A percentile compares a stretch with the other conserved stretches of the same genome.
These are phyloP conservation scores for Macrolepiota albuminosa DNA, from an alignment of 768 basidiomycete genomes.

Conservation along the genomic window DNA sequence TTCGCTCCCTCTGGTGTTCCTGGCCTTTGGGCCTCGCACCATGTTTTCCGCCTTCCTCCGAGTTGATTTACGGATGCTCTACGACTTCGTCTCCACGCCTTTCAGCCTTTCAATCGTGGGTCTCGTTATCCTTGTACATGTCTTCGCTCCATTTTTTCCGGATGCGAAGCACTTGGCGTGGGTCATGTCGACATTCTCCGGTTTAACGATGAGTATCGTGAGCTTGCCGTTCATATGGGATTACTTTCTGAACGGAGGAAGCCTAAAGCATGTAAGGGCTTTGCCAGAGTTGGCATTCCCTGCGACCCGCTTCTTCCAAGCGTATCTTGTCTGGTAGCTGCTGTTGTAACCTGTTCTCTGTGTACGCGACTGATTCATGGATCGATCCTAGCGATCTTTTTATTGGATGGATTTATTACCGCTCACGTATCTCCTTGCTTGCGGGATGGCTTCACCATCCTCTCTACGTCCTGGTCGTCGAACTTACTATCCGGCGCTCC, in stretches of 20 bases:
- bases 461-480: conserved; percentile 13
- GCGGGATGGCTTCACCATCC: conserved; percentile 14
- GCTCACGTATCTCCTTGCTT: conserved; percentile 23
- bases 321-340: conserved; percentile 3
- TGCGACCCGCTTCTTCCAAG: conserved; percentile 7
- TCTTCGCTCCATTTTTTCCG: not conserved
- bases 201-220: not conserved
- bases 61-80: not conserved
- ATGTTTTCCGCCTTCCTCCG: not conserved
- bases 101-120: not conserved
- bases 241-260: not conserved
- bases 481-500: conserved; percentile 18
- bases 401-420: conserved; percentile 42
- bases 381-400: conserved; percentile 33
- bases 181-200: conserved; percentile 15
- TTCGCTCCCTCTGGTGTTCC: not conserved
- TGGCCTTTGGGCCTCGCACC: not conserved
- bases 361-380: not conserved
- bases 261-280: conserved; percentile 2
- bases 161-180: conserved; percentile 11
- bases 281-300: not conserved
- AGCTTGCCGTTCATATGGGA: conserved; percentile 8
- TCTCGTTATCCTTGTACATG: not conserved
- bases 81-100: not conserved
- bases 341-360: not conserved